phyloP scores from a whole-genome alignment of 2,329 filamentous ascomycete species.

The Alternaria burnsii region DNA sequence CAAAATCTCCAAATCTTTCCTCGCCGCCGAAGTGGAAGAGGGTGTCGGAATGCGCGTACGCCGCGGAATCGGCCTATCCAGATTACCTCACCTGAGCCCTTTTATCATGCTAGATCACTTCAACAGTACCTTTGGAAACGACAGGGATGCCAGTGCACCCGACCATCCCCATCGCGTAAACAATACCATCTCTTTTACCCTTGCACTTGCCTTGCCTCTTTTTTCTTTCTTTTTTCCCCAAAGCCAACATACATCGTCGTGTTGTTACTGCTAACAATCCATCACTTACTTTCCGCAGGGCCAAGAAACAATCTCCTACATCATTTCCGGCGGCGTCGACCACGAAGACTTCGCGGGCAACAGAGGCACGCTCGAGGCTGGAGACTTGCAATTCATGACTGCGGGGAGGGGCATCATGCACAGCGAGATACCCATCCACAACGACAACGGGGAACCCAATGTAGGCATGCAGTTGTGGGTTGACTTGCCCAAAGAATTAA shows the following conservation, averaged over 20 bases:
- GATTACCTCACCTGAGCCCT: not conserved
- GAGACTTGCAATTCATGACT: not conserved
- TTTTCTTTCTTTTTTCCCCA: no score
- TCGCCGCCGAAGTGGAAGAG: not conserved
- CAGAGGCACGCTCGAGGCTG: accelerated
- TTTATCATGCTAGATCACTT: not conserved
- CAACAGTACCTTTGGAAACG: not conserved
- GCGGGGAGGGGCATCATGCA: not conserved
- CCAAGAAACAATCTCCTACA: not conserved
- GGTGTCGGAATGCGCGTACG: not conserved
- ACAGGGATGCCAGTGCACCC: not conserved
- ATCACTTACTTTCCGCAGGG: not conserved
- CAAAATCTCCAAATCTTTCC: not conserved
- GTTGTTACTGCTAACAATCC: no score
- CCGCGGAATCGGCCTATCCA: not conserved
- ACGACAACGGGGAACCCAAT: not conserved
- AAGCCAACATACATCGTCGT: no score
- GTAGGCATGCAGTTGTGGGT: not conserved
- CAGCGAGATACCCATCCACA: not conserved
- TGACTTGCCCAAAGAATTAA: not conserved
- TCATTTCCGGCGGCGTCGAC: not conserved
- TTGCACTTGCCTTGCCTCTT: no score
- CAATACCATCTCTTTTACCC: no score
- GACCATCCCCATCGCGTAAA: not conserved
- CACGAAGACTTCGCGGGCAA: not conserved